These are phyloP conservation scores for Xylariales sp. DNA, from an alignment of 2,329 filamentous ascomycete genomes.

Conservation along the genomic window DNA sequence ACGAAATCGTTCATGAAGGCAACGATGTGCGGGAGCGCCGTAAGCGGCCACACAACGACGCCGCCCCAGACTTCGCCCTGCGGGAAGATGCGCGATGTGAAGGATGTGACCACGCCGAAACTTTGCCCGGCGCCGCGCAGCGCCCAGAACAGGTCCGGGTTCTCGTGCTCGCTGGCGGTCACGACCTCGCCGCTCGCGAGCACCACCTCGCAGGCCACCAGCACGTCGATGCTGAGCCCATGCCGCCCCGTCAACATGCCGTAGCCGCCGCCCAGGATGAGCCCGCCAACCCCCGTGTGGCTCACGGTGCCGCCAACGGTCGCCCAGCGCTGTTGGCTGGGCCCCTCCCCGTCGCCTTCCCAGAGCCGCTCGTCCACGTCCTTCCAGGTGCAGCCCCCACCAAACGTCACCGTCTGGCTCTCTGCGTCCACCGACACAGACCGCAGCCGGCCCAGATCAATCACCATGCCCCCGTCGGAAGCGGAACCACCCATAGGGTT, in stretches of 20 bases:
- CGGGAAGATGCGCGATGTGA: slow-evolving; percentile 26
- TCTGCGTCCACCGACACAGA: slow-evolving; percentile 41
- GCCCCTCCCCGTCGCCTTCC: too few species aligned
- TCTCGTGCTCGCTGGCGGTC: slow-evolving; percentile 34
- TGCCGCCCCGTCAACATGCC: slow-evolving; percentile 50
- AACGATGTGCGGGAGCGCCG: slow-evolving; percentile 21
- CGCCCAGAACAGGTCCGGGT: slow-evolving; percentile 38
- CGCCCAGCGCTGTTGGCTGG: too few species aligned
- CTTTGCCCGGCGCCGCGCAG: slow-evolving; percentile 34
- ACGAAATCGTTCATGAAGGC: slow-evolving; percentile 24
- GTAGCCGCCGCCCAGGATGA: slow-evolving; percentile 55
- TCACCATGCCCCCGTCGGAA: slow-evolving; percentile 47
- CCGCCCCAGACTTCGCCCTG: slow-evolving; percentile 28
- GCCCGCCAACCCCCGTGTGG: slow-evolving; percentile 57
- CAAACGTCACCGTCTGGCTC: slow-evolving; percentile 39
- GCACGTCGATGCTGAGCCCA: slow-evolving; percentile 43
- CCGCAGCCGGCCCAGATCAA: slow-evolving; percentile 49
- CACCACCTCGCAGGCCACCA: slow-evolving; percentile 34
- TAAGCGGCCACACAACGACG: slow-evolving; percentile 16
- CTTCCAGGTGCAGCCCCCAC: slow-evolving; percentile 49
- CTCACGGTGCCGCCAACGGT: slow-evolving; percentile 60
- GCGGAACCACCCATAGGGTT: slow-evolving; percentile 48
- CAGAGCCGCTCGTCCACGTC: slow-evolving; percentile 50
- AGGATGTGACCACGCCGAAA: slow-evolving; percentile 37
- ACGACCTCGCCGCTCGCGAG: slow-evolving; percentile 31